Percentiles rank a stretch among this genome's conserved stretches.
These are phyloP conservation scores for Chrysosporium queenslandicum DNA, from an alignment of 2,329 filamentous ascomycete genomes.

Conservation along the genomic window DNA sequence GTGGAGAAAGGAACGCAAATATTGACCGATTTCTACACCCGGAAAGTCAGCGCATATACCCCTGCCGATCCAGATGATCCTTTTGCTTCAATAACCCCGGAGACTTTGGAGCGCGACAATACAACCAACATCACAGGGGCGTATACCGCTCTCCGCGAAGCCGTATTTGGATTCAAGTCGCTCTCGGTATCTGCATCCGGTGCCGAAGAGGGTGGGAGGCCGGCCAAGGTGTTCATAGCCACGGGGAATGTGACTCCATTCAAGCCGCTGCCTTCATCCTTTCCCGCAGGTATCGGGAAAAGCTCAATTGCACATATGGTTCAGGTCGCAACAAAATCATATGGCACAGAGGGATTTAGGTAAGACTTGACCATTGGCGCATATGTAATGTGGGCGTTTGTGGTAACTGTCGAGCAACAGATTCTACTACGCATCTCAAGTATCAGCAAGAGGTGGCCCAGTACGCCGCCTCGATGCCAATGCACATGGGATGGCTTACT, in stretches of 20 bases:
- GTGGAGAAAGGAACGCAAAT: no score
- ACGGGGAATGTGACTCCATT: conserved; percentile 1
- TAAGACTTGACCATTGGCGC: no score
- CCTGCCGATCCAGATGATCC: no score
- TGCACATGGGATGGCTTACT: background rate
- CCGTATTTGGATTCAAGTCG: background rate
- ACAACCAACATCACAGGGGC: background rate
- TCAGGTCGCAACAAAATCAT: no score
- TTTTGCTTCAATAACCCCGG: background rate
- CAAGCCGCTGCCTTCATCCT: no score
- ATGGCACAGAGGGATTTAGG: no score
- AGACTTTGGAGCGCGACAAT: background rate
- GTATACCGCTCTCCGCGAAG: background rate
- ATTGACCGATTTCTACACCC: background rate
- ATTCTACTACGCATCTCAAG: conserved; percentile 4
- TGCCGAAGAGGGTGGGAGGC: no score
- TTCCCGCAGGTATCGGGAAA: no score
- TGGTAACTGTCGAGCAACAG: background rate
- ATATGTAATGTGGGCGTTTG: no score
- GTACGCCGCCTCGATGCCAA: background rate
- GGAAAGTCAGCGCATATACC: background rate
- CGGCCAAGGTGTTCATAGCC: no score
- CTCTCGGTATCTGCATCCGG: background rate
- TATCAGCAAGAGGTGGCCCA: background rate
- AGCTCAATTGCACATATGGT: no score